phyloP scores from a whole-genome alignment of 345 rosid genomes.

The Camelina neglecta region DNA sequence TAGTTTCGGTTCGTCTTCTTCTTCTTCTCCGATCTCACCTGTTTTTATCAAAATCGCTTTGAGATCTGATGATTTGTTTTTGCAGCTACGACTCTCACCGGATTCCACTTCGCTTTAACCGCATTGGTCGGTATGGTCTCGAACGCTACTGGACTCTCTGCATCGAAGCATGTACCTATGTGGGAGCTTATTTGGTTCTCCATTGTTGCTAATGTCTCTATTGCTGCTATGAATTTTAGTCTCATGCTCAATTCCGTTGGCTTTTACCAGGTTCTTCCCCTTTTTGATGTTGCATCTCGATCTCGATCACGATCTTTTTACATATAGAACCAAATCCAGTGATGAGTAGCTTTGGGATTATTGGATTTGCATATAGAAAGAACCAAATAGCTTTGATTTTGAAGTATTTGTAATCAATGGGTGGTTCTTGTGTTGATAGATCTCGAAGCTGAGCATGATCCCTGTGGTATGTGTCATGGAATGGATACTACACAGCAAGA shows the following conservation, averaged over 20 bases:
- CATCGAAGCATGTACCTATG: constrained; percentile 76
- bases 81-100: constrained; percentile 85
- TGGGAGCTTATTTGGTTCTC: constrained; percentile 99
- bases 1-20: constrained; percentile 66
- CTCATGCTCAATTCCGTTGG: constrained; percentile 98
- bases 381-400: not conserved
- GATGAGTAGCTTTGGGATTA: not conserved
- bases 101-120: constrained; percentile 87
- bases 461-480: constrained; percentile 97
- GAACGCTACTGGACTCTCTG: constrained; percentile 79
- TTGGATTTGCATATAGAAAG: not conserved
- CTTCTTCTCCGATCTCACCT: constrained; percentile 12
- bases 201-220: constrained; percentile 78
- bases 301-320: not conserved
- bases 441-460: constrained; percentile 96
- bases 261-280: constrained; percentile 66
- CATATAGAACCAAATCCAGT: not conserved
- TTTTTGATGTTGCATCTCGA: not conserved
- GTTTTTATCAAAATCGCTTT: not conserved
- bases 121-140: constrained; percentile 86
- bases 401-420: not conserved
- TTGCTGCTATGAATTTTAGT: constrained; percentile 88
- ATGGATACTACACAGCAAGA: constrained; percentile 83
- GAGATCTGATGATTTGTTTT: constrained; percentile 36
- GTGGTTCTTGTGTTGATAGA: constrained; percentile 46